Evolutionary conservation across 148 eudicot genomes (phyloP).

Genomic region (Limonium bicolor): DNA sequence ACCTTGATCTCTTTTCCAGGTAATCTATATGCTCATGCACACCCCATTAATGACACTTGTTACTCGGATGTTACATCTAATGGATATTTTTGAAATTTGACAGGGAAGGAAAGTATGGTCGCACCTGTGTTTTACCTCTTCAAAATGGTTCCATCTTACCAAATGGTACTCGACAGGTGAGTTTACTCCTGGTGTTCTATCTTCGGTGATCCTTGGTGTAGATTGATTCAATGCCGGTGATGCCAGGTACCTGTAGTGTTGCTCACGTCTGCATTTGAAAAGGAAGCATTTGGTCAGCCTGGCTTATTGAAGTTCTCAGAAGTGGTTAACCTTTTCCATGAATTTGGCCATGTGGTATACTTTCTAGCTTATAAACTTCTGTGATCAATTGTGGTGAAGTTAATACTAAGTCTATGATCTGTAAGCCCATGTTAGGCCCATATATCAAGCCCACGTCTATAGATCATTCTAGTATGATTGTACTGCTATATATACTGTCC

Average conservation of each 20-base stretch:
- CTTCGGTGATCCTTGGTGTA: not conserved
- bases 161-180: slow-evolving; percentile 57
- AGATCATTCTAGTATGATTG: too few relatives aligned
- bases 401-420: too few relatives aligned
- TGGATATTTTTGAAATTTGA: slow-evolving; percentile 9
- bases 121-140: slow-evolving; percentile 80
- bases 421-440: too few relatives aligned
- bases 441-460: too few relatives aligned
- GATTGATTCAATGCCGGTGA: not conserved
- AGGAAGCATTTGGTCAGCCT: slow-evolving; percentile 52
- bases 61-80: slow-evolving; percentile 3
- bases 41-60: slow-evolving; percentile 1
- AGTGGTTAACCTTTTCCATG: slow-evolving; percentile 84
- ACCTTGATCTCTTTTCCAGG: slow-evolving; percentile 81
- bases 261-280: slow-evolving; percentile 53
- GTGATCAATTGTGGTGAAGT: too few relatives aligned
- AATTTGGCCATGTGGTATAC: slow-evolving; percentile 97
- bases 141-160: slow-evolving; percentile 52
- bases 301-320: slow-evolving; percentile 74
- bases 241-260: slow-evolving; percentile 74
- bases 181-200: not conserved
- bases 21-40: too few relatives aligned
- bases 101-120: slow-evolving; percentile 86
- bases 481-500: too few relatives aligned
- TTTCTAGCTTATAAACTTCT: too few relatives aligned